Evolutionary conservation across 192 early-diverging fungal genomes (phyloP).

Genomic region (Coemansia sp.): DNA sequence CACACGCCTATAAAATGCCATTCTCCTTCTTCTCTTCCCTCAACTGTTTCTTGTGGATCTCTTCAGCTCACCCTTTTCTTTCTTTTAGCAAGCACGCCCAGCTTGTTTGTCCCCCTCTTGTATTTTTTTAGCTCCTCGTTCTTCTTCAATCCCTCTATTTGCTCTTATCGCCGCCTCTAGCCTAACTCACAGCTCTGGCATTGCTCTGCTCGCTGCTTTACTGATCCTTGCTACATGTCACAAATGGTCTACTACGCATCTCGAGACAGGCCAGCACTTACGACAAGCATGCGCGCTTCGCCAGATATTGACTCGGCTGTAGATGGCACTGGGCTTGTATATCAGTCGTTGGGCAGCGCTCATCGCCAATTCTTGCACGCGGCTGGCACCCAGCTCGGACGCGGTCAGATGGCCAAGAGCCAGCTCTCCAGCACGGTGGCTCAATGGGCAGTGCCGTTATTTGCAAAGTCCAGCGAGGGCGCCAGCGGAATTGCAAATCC

Average conservation of each 20-base stretch:
- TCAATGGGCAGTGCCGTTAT: constrained; percentile 2
- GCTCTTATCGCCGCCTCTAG: background rate
- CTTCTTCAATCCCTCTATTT: background rate
- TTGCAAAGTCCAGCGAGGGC: background rate
- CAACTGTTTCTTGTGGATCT: constrained; percentile 9
- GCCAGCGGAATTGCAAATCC: constrained; percentile 7
- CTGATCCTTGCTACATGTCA: background rate
- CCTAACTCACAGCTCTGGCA: background rate
- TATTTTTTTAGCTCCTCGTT: background rate
- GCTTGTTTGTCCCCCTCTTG: background rate
- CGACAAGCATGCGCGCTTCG: background rate
- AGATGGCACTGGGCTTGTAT: background rate
- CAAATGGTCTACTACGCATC: constrained; percentile 10
- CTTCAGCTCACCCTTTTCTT: background rate
- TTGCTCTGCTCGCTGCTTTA: background rate
- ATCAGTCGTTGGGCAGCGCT: background rate
- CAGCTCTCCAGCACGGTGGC: background rate
- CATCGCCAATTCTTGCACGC: constrained; percentile 1
- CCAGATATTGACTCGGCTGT: background rate
- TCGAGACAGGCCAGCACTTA: constrained; percentile 1
- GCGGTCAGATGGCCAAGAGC: background rate
- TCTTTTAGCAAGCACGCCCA: background rate
- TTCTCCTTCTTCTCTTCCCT: background rate
- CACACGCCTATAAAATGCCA: constrained; percentile 9
- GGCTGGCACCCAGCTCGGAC: background rate